Conservation (phyloP, 148 eudicot species). For the Tetragonia tetragonoides region DNA sequence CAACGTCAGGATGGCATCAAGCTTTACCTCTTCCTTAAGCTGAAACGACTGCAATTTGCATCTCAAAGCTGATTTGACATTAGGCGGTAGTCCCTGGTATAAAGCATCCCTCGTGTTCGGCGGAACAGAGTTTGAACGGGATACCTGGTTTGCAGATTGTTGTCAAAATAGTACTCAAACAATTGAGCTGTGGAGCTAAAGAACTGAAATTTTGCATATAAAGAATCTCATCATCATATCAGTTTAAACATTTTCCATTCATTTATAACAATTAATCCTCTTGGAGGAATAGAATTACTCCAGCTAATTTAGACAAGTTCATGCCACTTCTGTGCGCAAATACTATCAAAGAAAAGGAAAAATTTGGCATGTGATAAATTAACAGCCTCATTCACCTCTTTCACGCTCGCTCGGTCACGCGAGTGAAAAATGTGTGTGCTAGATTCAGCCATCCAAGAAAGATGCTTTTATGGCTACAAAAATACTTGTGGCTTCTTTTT, state of each 20-base stretch:
- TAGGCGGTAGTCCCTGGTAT: conserved; percentile 94
- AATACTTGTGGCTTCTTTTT: not conserved
- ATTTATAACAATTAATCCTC: not conserved
- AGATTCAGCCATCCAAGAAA: not conserved
- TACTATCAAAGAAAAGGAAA: not conserved
- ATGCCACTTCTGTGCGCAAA: conserved; percentile 1
- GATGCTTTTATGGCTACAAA: not conserved
- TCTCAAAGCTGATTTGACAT: conserved; percentile 72
- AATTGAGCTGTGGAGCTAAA: not conserved
- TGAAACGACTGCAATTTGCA: conserved; percentile 68
- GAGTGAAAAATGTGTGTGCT: no score
- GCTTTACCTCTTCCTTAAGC: conserved; percentile 69
- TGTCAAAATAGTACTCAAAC: not conserved
- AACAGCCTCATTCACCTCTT: not conserved
- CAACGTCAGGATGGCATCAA: not conserved
- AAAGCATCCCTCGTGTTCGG: conserved; percentile 85
- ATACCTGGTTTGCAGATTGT: conserved; percentile 45
- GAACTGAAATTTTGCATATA: not conserved
- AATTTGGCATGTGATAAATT: not conserved
- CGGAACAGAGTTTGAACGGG: conserved; percentile 89
- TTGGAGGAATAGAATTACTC: not conserved
- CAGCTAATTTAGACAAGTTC: not conserved
- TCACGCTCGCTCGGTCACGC: not conserved
- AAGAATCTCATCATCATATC: not conserved
- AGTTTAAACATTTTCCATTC: not conserved